Evolutionary conservation across 2,329 filamentous ascomycete species (phyloP).

Genomic region (Lasiodiplodia hormozganensis): DNA sequence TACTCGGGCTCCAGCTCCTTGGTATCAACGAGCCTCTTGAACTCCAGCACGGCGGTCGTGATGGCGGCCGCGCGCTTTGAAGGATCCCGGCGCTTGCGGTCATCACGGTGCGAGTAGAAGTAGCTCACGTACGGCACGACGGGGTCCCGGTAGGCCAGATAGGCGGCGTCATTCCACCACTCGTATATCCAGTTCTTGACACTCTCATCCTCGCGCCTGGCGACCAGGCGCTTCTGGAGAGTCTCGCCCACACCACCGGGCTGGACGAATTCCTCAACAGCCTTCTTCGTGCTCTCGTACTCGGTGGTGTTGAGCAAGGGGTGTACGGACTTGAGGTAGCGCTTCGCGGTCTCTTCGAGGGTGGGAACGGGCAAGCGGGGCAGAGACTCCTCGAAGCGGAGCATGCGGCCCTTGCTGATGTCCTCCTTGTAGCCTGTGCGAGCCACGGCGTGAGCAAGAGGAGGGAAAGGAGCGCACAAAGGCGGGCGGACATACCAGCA

Average conservation of each 20-base stretch:
- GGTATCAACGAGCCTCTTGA: slow-evolving; percentile 89
- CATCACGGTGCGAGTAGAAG: slow-evolving; percentile 98
- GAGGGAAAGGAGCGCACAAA: slow-evolving; percentile 33
- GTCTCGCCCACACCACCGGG: slow-evolving; percentile 83
- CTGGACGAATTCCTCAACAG: slow-evolving; percentile 85
- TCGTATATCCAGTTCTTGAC: slow-evolving; percentile 94
- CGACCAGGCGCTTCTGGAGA: slow-evolving; percentile 87
- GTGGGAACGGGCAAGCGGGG: slow-evolving; percentile 80
- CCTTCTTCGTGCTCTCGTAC: slow-evolving; percentile 76
- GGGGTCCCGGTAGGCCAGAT: slow-evolving; percentile 91
- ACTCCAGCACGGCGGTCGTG: slow-evolving; percentile 83
- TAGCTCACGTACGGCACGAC: slow-evolving; percentile 98
- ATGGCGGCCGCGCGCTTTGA: slow-evolving; percentile 93
- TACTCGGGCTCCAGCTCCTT: slow-evolving; percentile 93
- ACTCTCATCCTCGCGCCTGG: slow-evolving; percentile 78
- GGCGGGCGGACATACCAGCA: slow-evolving; percentile 46
- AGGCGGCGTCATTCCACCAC: slow-evolving; percentile 98
- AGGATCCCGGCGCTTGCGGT: slow-evolving; percentile 84
- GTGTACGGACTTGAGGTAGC: slow-evolving; percentile 81
- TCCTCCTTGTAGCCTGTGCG: slow-evolving; percentile 78
- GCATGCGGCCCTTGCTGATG: slow-evolving; percentile 77
- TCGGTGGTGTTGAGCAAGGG: slow-evolving; percentile 74
- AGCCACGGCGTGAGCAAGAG: slow-evolving; percentile 19
- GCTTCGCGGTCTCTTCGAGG: slow-evolving; percentile 79
- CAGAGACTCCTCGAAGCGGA: slow-evolving; percentile 86